These are phyloP conservation scores for Ceriops decandra DNA, from an alignment of 345 rosid species.

Conservation along the genomic window DNA sequence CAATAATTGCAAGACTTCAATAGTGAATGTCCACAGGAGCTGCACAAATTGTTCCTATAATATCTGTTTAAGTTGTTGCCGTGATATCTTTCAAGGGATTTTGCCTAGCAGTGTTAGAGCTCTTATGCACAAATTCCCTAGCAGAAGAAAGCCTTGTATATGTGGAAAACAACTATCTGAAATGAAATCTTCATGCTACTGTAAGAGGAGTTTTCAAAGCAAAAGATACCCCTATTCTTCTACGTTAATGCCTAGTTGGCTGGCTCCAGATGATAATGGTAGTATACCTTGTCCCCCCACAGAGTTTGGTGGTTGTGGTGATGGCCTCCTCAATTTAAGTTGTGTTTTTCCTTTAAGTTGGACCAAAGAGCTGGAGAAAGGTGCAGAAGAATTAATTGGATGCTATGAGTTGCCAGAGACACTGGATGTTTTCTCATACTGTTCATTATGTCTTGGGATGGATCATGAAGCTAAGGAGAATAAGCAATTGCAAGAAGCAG, in stretches of 20 bases:
- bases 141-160: slow-evolving; percentile 29
- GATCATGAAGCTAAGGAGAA: slow-evolving; percentile 40
- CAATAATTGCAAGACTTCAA: slow-evolving; percentile 51
- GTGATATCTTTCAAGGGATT: slow-evolving; percentile 42
- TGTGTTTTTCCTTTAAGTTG: slow-evolving; percentile 48
- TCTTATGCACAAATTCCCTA: slow-evolving; percentile 32
- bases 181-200: slow-evolving; percentile 23
- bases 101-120: slow-evolving; percentile 38
- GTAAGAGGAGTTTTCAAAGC: slow-evolving; percentile 21
- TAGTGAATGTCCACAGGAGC: slow-evolving; percentile 60
- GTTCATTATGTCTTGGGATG: slow-evolving; percentile 57
- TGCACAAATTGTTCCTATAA: slow-evolving; percentile 63
- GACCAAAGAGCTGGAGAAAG: slow-evolving; percentile 68
- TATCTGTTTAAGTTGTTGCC: slow-evolving; percentile 62
- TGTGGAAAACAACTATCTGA: slow-evolving; percentile 28
- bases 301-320: slow-evolving; percentile 65
- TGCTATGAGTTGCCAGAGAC: slow-evolving; percentile 85
- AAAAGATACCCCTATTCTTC: slow-evolving; percentile 22
- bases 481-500: slow-evolving; percentile 62
- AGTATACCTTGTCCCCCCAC: slow-evolving; percentile 48
- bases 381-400: slow-evolving; percentile 84
- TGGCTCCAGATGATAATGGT: slow-evolving; percentile 29
- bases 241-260: slow-evolving; percentile 26
- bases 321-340: slow-evolving; percentile 47
- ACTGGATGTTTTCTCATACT: slow-evolving; percentile 48